Percentiles rank a stretch among this genome's conserved stretches.
These are phyloP conservation scores for Metschnikowia matae DNA, from an alignment of 805 yeast species.

Conservation along the genomic window DNA sequence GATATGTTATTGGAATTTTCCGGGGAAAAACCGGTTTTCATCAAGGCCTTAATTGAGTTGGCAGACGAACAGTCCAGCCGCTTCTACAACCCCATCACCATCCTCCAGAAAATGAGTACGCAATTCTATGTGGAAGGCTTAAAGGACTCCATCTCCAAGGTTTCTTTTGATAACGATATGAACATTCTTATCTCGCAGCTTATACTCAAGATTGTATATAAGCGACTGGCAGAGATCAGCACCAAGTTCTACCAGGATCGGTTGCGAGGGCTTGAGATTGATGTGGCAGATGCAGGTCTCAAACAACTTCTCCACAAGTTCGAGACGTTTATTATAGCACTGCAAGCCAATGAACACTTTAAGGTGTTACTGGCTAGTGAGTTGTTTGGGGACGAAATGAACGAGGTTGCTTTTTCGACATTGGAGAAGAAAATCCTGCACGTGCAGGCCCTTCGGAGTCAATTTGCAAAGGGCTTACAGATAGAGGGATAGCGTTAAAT, in stretches of 20 bases:
- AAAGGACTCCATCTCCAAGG: conserved; percentile 53
- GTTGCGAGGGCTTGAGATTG: conserved; percentile 28
- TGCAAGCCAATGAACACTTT: neutral
- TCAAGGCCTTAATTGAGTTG: conserved; percentile 65
- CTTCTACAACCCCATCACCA: conserved; percentile 58
- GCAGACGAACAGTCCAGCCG: conserved; percentile 51
- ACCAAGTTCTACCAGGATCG: conserved; percentile 18
- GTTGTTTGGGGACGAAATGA: neutral
- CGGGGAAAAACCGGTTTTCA: conserved; percentile 67
- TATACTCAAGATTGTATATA: conserved; percentile 38
- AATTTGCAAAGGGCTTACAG: neutral
- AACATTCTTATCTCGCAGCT: conserved; percentile 48
- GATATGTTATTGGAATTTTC: conserved; percentile 67
- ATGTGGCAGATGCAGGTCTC: conserved; percentile 14
- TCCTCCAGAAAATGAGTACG: conserved; percentile 60
- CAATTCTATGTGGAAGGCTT: conserved; percentile 63
- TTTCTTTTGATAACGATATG: conserved; percentile 61
- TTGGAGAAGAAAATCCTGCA: conserved; percentile 20
- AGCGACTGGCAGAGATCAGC: conserved; percentile 29
- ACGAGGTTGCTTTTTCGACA: conserved; percentile 10
- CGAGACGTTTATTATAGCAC: conserved; percentile 21
- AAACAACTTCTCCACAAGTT: conserved; percentile 25
- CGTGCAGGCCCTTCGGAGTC: conserved; percentile 5
- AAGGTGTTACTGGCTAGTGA: conserved; percentile 8
- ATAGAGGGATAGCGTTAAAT: neutral